phyloP scores from a whole-genome alignment of 1,284 basidiomycete species.

The Microbotryum lychnidis-dioicae region DNA sequence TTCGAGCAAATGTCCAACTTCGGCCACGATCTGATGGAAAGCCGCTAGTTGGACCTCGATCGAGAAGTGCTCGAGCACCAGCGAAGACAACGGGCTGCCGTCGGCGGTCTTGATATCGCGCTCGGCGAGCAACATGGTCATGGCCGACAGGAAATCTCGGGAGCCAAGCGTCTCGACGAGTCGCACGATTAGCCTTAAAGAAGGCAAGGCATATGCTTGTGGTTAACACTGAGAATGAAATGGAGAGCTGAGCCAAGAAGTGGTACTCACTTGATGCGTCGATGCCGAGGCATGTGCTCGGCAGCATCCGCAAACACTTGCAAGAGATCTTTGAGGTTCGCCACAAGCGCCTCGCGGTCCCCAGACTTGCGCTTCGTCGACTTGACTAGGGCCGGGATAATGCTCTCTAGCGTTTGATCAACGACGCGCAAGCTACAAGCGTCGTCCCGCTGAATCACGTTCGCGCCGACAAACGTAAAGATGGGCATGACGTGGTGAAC shows the following conservation, averaged over 20 bases:
- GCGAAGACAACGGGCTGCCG: conserved; percentile 55
- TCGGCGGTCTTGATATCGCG: conserved; percentile 57
- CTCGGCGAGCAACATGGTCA: conserved; percentile 79
- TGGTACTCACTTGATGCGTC: conserved; percentile 59
- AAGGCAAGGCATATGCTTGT: conserved; percentile 17
- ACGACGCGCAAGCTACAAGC: conserved; percentile 90
- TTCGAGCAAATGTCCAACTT: conserved; percentile 55
- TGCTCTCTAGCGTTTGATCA: conserved; percentile 83
- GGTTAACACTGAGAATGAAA: conserved; percentile 10
- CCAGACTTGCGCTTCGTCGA: conserved; percentile 43
- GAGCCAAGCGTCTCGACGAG: conserved; percentile 78
- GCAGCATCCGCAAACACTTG: conserved; percentile 82
- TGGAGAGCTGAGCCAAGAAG: conserved; percentile 29
- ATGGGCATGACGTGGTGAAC: conserved; percentile 96
- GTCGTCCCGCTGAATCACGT: conserved; percentile 92
- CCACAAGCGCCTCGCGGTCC: conserved; percentile 28
- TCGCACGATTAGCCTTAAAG: conserved; percentile 73
- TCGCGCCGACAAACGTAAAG: conserved; percentile 98
- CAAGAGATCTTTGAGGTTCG: conserved; percentile 51
- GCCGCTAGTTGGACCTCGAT: conserved; percentile 52
- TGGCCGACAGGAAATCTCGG: conserved; percentile 69
- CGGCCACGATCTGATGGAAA: conserved; percentile 57
- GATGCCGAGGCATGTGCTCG: conserved; percentile 76
- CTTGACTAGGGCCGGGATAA: conserved; percentile 83
- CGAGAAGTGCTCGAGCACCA: conserved; percentile 55